Evolutionary conservation across 2,329 filamentous ascomycete genomes (phyloP), one percentile per base, ranked within the genome.

Genomic region (Camillea tinctor): DNA sequence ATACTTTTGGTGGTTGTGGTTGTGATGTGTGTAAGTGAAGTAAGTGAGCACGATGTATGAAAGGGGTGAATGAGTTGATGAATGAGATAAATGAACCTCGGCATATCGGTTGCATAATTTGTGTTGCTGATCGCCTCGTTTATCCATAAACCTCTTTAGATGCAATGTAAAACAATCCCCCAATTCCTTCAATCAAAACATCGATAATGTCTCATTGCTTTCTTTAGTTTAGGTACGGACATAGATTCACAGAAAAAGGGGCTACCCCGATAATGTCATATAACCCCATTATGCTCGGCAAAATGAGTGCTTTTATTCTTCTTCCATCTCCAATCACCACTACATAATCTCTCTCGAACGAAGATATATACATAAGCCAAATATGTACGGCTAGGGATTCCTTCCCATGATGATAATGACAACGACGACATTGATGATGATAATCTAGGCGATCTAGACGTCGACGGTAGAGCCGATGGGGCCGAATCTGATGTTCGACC

Each of bases 401-500:
- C 52, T 48, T 36, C 19, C 22, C 26, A 51, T 36, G n/a, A 21
- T 15, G 44, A n/a, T n/a, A n/a, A n/a, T n/a, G n/a, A n/a, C n/a
- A n/a, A n/a, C n/a, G n/a, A n/a, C n/a, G n/a, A n/a, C n/a, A n/a
- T 9, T 9, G 7, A 30, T 30, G 26, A 30, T 11, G 6, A 7
- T 30, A 3, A 26, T 17, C 17, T 55, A 44, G 11, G 56, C 50
- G 24, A 52, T 51, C 64, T 71, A 71, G 60, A 70, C 67, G 49
- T 60, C 19, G 60, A 74, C 80, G 63, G 80, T 83, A 13, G 77
- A 80, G 63, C 77, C 77, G 63, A 82, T 75, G 48, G 79, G 75
- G 19, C 80, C 80, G 65, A 79, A 74, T 72, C 77, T 79, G 71
- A 83, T 81, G 73, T 81, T 81, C 56, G 79, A 81, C 73, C 75